Evolutionary conservation across 306 rosid genomes (phyloP), one percentile per base, ranked within the genome.

Genomic region (Medicago truncatula): DNA sequence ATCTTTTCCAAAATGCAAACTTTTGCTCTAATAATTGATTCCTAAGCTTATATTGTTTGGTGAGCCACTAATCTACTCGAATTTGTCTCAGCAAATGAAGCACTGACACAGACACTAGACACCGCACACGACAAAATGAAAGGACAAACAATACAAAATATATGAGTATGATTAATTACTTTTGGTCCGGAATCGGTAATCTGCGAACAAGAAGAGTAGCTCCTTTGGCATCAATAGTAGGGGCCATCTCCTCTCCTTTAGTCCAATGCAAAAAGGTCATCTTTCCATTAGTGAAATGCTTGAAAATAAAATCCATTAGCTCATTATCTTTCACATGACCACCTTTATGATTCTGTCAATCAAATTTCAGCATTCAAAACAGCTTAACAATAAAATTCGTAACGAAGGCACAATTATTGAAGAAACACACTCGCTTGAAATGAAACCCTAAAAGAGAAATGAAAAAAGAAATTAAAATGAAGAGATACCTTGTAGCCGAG

Each of bases 161-260:
- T 52, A 69, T 73, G 62, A 81, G 62, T 71, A 64, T 54, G 80
- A 59, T 80, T 52, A 77, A 50, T 80, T 86, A 94, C 98, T 71
- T 81, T 58, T 89, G 91, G 23, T 88, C 88, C 64, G 84, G 85
- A 44, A 71, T 61, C 61, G 94, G 94, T 80, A 94, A 50, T 79
- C 88, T 91, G 74, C 97, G 91, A 69, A 94, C 90, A 58, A 94
- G 94, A 78, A 92, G 92, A 46, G 97, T 90, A 67, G 84, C 98
- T 68, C 87, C 88, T 71, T 86, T 78, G 6, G 59, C 89, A 41
- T 82, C 85, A 54, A 90, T 85, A 66, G 88, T 83, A 61, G 97
- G 96, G 69, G 87, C 81, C 98, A 94, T 94, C 85, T 87, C 97
- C 82, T 85, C 89, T 82, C 96, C 98, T 83, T 84, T 89, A 73